phyloP scores from a whole-genome alignment of 805 yeast species.

The Cyberlindnera veronae region DNA sequence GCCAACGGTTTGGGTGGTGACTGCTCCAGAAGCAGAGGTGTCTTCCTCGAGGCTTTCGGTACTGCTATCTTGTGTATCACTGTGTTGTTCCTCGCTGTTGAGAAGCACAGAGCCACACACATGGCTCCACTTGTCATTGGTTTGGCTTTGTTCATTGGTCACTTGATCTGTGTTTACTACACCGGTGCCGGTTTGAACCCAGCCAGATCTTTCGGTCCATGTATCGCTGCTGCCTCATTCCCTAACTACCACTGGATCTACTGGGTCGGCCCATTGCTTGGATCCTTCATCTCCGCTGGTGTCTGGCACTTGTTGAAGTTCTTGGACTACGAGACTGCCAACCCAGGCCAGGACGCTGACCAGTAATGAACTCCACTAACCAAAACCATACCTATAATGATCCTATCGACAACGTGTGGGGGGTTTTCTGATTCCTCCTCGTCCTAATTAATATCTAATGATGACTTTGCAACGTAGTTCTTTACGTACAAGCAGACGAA shows the following conservation, averaged over 20 bases:
- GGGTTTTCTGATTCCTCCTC: background rate
- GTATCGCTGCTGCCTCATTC: constrained; percentile 67
- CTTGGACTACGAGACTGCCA: constrained; percentile 63
- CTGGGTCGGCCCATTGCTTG: constrained; percentile 86
- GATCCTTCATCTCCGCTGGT: constrained; percentile 61
- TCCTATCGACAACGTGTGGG: background rate
- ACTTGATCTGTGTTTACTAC: constrained; percentile 74
- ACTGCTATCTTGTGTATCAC: constrained; percentile 70
- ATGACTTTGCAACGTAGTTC: too few relatives aligned
- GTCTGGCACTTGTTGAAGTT: constrained; percentile 65
- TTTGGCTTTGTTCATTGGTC: constrained; percentile 75
- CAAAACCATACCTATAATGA: background rate
- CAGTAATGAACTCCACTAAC: constrained; percentile 14
- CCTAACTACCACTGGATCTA: constrained; percentile 88
- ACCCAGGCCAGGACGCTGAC: constrained; percentile 68
- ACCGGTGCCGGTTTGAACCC: constrained; percentile 94
- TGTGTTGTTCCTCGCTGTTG: constrained; percentile 80
- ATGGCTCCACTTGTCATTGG: constrained; percentile 86
- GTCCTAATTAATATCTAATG: background rate
- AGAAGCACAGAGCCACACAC: constrained; percentile 69
- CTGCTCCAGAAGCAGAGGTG: constrained; percentile 67
- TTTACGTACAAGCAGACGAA: too few relatives aligned
- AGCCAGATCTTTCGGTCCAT: constrained; percentile 85
- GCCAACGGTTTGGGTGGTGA: constrained; percentile 73
- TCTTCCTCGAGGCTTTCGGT: constrained; percentile 79